Conservation (phyloP, 495 filamentous ascomycete genomes). For the Aspergillus diversus region DNA sequence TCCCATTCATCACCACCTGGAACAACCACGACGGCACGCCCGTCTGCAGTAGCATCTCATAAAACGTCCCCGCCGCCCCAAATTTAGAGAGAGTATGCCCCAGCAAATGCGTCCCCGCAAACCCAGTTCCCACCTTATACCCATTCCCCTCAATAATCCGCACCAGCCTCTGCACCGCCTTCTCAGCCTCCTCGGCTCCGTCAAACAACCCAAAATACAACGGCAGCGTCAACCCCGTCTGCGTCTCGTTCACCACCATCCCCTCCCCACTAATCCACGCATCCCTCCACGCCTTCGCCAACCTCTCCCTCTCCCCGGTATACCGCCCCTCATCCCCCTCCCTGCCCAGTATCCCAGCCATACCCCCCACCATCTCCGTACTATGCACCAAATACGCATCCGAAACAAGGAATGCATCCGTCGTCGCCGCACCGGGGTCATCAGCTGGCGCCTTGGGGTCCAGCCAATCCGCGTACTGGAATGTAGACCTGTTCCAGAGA, state of each 20-base stretch:
- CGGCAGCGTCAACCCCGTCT: conserved; percentile 50
- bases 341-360: conserved; percentile 1
- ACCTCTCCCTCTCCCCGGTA: conserved; percentile 24
- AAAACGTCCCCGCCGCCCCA: conserved; percentile 33
- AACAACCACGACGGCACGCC: conserved; percentile 54
- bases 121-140: conserved; percentile 52
- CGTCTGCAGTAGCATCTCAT: conserved; percentile 44
- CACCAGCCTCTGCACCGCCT: background rate
- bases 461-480: conserved; percentile 57
- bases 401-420: conserved; percentile 46
- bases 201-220: conserved; percentile 49
- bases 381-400: conserved; percentile 58
- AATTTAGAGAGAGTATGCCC: conserved; percentile 44
- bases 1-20: conserved; percentile 54
- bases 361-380: conserved; percentile 33
- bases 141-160: conserved; percentile 11
- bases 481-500: conserved; percentile 42
- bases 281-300: conserved; percentile 41
- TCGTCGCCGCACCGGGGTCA: conserved; percentile 41
- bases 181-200: background rate
- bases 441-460: conserved; percentile 53
- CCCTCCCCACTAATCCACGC: conserved; percentile 47
- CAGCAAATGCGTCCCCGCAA: conserved; percentile 57
- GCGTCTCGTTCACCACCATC: conserved; percentile 47
- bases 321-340: conserved; percentile 5